A percentile compares a stretch with the other conserved stretches of the same genome.
phyloP scores from a whole-genome alignment of 1,284 basidiomycete genomes.

The Golubevia pallescens region DNA sequence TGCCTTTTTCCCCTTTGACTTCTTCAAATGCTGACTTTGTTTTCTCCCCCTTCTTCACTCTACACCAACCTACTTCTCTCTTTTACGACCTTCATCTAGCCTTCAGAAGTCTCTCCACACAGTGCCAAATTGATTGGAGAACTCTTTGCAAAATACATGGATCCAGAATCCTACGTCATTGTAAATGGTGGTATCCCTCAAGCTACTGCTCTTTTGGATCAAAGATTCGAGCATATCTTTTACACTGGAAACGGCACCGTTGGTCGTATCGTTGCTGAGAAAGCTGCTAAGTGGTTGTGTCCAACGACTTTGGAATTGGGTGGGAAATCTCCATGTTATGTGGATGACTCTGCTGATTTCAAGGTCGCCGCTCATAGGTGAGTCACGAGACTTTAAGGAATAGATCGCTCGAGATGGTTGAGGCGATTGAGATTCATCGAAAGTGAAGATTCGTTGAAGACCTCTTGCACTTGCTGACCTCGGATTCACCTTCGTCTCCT shows the following conservation, averaged over 20 bases:
- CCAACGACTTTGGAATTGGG: conserved; percentile 65
- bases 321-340: conserved; percentile 66
- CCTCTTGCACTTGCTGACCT: too few relatives aligned
- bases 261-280: conserved; percentile 64
- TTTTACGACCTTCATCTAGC: conserved; percentile 19
- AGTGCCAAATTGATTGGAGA: conserved; percentile 56
- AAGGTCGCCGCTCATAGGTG: too few relatives aligned
- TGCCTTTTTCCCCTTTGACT: too few relatives aligned
- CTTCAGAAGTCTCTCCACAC: conserved; percentile 61
- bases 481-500: not conserved
- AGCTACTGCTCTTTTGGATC: conserved; percentile 61
- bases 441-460: too few relatives aligned
- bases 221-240: conserved; percentile 66
- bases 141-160: conserved; percentile 65
- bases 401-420: too few relatives aligned
- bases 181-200: conserved; percentile 65
- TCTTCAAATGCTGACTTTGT: too few relatives aligned
- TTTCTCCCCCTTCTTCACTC: too few relatives aligned
- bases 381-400: too few relatives aligned
- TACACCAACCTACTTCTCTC: too few relatives aligned
- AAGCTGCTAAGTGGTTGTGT: conserved; percentile 63
- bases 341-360: conserved; percentile 65
- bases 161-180: conserved; percentile 56
- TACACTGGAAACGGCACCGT: conserved; percentile 65
- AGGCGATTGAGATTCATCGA: too few relatives aligned